Evolutionary conservation across 2,329 filamentous ascomycete genomes (phyloP).

Genomic region (Aureobasidium sp.): DNA sequence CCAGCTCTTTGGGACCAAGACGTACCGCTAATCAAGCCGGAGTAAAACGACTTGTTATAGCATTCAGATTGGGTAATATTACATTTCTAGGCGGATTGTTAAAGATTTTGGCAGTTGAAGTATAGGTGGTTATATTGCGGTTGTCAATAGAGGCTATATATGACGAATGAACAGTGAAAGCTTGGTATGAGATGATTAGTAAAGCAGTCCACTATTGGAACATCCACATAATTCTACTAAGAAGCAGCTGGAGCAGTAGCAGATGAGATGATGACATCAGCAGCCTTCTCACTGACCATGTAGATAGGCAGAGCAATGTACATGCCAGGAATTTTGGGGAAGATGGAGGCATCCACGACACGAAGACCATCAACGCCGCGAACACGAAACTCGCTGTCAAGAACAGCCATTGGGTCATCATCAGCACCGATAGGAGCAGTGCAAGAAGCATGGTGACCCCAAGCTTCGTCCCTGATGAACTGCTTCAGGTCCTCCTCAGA

Average conservation of each 20-base stretch:
- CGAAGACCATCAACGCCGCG: conserved; percentile 48
- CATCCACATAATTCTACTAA: too few relatives aligned
- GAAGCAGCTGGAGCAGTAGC: not conserved
- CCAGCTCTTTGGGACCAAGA: too few relatives aligned
- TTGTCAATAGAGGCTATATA: too few relatives aligned
- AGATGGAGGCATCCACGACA: conserved; percentile 56
- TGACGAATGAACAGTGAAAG: too few relatives aligned
- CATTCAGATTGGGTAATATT: too few relatives aligned
- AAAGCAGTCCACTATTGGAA: not conserved
- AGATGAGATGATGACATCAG: conserved; percentile 43
- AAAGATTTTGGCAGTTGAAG: too few relatives aligned
- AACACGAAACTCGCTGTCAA: conserved; percentile 52
- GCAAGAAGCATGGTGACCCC: conserved; percentile 53
- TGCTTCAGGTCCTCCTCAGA: conserved; percentile 40
- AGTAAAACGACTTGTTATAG: too few relatives aligned
- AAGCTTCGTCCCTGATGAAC: conserved; percentile 44
- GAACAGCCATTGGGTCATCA: conserved; percentile 47
- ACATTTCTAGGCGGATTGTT: too few relatives aligned
- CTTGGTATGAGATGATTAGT: too few relatives aligned
- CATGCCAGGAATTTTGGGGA: conserved; percentile 49
- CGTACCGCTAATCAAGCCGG: too few relatives aligned
- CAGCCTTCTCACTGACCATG: conserved; percentile 56
- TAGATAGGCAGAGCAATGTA: conserved; percentile 47
- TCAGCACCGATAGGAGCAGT: conserved; percentile 50
- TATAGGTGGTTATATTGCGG: too few relatives aligned